A percentile compares a stretch with the other conserved stretches of the same genome.
Evolutionary conservation across 164 flowering plant species (phyloP).

Genomic region (Annona squamosa): DNA sequence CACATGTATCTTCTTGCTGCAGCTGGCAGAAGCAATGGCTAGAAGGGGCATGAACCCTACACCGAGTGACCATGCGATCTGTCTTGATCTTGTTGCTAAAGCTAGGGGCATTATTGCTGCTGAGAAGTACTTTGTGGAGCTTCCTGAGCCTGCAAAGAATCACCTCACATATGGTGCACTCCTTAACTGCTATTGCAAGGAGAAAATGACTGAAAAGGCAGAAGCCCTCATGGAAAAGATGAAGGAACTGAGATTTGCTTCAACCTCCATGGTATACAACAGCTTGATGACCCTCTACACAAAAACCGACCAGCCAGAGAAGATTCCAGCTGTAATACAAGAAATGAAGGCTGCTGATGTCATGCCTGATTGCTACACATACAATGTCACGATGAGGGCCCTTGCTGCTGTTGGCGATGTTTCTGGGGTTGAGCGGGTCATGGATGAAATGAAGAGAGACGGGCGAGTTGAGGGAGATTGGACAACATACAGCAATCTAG

Average conservation of each 20-base stretch:
- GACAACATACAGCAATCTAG: conserved; percentile 89
- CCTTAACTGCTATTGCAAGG: conserved; percentile 88
- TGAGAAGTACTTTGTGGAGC: conserved; percentile 63
- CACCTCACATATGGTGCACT: conserved; percentile 78
- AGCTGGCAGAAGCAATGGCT: conserved; percentile 74
- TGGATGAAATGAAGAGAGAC: conserved; percentile 87
- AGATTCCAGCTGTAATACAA: conserved; percentile 55
- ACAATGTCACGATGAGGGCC: conserved; percentile 93
- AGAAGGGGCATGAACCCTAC: conserved; percentile 78
- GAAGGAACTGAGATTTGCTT: conserved; percentile 67
- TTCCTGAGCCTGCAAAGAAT: conserved; percentile 75
- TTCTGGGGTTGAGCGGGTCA: conserved; percentile 77
- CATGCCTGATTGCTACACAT: conserved; percentile 58
- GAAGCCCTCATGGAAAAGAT: conserved; percentile 82
- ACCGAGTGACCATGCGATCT: conserved; percentile 85
- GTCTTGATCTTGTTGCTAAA: conserved; percentile 83
- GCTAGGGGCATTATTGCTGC: conserved; percentile 63
- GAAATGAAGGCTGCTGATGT: conserved; percentile 70
- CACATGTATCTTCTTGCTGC: conserved; percentile 10
- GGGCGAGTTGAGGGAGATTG: conserved; percentile 75
- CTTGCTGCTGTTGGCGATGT: conserved; percentile 73
- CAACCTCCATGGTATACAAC: conserved; percentile 76
- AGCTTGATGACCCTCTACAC: conserved; percentile 85
- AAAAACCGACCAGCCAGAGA: conserved; percentile 58
- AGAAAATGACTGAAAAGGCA: conserved; percentile 73